phyloP scores from a whole-genome alignment of 257 asterid species.

The Nicotiana tomentosiformis region DNA sequence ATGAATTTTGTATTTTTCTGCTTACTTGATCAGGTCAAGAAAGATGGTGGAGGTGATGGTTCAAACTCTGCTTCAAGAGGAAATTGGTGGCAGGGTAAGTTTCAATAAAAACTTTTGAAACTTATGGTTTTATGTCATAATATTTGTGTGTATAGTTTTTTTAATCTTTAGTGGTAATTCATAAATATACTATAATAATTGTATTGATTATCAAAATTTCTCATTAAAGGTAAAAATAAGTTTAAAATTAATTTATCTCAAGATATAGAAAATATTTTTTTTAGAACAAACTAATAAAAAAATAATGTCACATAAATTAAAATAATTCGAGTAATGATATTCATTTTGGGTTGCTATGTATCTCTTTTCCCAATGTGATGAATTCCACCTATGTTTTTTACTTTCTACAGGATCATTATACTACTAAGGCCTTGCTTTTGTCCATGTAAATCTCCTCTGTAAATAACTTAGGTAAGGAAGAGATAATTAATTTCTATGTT shows the following conservation, averaged over 20 bases:
- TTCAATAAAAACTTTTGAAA: too few species aligned
- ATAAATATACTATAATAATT: too few species aligned
- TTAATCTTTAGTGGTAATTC: too few species aligned
- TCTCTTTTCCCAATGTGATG: background rate
- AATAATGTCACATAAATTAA: too few species aligned
- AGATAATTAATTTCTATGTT: background rate
- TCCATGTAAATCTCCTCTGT: background rate
- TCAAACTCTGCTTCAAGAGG: conserved; percentile 66
- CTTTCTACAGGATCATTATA: conserved; percentile 59
- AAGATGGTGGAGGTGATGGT: conserved; percentile 8
- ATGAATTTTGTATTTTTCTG: background rate
- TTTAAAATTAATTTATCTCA: too few species aligned
- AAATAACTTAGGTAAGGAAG: background rate
- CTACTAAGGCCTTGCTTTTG: conserved; percentile 24
- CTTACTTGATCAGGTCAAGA: conserved; percentile 35
- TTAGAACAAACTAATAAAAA: too few species aligned
- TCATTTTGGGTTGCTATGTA: background rate
- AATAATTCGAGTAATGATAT: background rate
- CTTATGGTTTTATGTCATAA: too few species aligned
- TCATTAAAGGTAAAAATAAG: too few species aligned
- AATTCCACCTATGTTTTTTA: background rate
- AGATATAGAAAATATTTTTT: too few species aligned
- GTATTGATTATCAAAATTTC: too few species aligned
- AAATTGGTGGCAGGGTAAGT: conserved; percentile 85
- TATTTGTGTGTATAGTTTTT: too few species aligned